phyloP scores from a whole-genome alignment of 805 yeast genomes.

The Hanseniaspora lachancei region DNA sequence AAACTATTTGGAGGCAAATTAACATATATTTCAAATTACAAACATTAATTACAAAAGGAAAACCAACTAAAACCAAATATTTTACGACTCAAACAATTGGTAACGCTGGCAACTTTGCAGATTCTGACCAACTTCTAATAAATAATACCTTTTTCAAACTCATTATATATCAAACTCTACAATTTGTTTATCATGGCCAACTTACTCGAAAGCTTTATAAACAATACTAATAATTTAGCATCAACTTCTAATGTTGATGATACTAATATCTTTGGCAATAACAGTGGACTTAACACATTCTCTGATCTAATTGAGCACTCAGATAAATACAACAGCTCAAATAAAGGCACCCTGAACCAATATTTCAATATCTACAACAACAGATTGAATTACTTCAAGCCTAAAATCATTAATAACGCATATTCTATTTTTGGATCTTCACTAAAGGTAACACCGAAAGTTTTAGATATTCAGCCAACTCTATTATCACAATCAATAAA shows the following conservation, averaged over 20 bases:
- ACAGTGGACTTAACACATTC: conserved; percentile 19
- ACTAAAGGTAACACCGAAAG: conserved; percentile 15
- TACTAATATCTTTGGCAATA: not conserved
- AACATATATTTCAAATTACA: too few species aligned
- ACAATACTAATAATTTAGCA: not conserved
- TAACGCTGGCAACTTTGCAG: too few species aligned
- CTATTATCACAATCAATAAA: conserved; percentile 26
- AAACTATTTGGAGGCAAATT: too few species aligned
- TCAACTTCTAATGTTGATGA: not conserved
- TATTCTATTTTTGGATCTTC: conserved; percentile 39
- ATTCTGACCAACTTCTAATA: too few species aligned
- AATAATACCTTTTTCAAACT: too few species aligned
- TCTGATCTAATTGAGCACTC: conserved; percentile 32
- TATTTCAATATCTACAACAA: conserved; percentile 44
- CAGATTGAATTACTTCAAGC: conserved; percentile 38
- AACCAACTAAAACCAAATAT: too few species aligned
- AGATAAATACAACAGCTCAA: conserved; percentile 16
- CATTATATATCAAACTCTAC: too few species aligned
- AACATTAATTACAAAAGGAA: too few species aligned
- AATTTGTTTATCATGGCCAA: not conserved
- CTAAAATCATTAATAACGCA: conserved; percentile 36
- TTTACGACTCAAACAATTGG: too few species aligned
- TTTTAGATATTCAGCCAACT: conserved; percentile 42
- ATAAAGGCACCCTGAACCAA: conserved; percentile 28
- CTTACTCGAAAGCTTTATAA: not conserved